These are phyloP conservation scores for Botrytis cinerea DNA, from an alignment of 2,329 filamentous ascomycete species.

Conservation along the genomic window DNA sequence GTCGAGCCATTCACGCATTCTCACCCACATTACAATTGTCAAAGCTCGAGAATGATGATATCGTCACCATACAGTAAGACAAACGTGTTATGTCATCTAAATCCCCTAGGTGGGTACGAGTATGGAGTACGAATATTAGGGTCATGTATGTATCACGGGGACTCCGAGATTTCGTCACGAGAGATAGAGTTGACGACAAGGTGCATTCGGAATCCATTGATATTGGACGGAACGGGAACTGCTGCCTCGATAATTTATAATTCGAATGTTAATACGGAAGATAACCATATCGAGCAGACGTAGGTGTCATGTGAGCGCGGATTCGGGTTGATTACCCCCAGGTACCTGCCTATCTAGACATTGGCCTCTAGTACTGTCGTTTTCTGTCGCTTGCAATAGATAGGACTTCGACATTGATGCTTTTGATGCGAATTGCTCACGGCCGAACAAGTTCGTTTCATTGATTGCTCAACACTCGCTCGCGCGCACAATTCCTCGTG, in stretches of 20 bases:
- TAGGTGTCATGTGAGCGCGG: background rate
- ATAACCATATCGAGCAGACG: background rate
- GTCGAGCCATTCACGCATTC: background rate
- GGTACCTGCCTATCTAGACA: background rate
- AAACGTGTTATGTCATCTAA: background rate
- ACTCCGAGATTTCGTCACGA: conserved; percentile 9
- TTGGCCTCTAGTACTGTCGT: background rate
- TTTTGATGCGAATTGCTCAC: background rate
- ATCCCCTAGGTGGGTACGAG: background rate
- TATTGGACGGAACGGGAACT: background rate
- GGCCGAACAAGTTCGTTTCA: background rate
- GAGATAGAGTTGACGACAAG: background rate
- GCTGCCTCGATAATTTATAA: background rate
- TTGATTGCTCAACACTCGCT: background rate
- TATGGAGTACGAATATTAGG: background rate
- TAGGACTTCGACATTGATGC: background rate
- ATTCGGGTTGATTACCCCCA: background rate
- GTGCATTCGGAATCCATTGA: background rate
- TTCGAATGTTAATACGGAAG: background rate
- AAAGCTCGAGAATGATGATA: background rate
- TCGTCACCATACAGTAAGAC: conserved; percentile 8
- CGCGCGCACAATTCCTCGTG: background rate
- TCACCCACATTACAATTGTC: background rate
- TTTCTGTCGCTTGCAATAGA: background rate
- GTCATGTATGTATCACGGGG: conserved; percentile 13